These are phyloP conservation scores for Solanum piurae DNA, from an alignment of 257 asterid genomes.

Conservation along the genomic window DNA sequence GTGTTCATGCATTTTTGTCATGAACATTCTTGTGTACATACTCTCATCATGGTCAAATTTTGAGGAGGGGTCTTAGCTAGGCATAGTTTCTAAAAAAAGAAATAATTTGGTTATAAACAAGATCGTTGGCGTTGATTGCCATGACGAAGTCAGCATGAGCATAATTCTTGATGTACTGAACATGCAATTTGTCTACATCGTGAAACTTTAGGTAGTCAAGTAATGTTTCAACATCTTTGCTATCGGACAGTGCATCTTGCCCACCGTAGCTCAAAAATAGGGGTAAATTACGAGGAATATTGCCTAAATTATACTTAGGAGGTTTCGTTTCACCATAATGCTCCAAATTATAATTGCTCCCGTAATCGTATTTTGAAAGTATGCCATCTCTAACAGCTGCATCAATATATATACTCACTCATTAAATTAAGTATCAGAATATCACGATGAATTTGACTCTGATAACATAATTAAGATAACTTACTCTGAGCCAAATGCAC, in stretches of 20 bases:
- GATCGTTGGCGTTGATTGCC: constrained; percentile 35
- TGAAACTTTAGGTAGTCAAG: constrained; percentile 18
- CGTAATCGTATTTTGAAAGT: constrained; percentile 42
- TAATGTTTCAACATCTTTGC: constrained; percentile 39
- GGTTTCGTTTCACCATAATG: constrained; percentile 50
- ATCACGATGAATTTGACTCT: neutral
- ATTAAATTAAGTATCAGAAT: too few species aligned
- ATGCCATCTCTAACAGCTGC: constrained; percentile 45
- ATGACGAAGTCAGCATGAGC: constrained; percentile 46
- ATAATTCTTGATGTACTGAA: constrained; percentile 29
- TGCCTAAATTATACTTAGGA: constrained; percentile 33
- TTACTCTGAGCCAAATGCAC: constrained; percentile 67
- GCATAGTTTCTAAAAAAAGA: constrained; percentile 21
- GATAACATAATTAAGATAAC: neutral
- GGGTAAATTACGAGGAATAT: constrained; percentile 35
- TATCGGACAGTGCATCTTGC: constrained; percentile 32
- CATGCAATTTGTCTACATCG: constrained; percentile 32
- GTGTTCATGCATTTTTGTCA: neutral
- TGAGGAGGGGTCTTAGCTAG: neutral
- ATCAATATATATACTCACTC: neutral
- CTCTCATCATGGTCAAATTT: neutral
- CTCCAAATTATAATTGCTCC: constrained; percentile 19
- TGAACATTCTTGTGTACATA: neutral
- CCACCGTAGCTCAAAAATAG: constrained; percentile 52
- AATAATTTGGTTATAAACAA: constrained; percentile 38